Conservation (phyloP, 2,329 filamentous ascomycete species). For the Scolecobasidium constrictum region DNA sequence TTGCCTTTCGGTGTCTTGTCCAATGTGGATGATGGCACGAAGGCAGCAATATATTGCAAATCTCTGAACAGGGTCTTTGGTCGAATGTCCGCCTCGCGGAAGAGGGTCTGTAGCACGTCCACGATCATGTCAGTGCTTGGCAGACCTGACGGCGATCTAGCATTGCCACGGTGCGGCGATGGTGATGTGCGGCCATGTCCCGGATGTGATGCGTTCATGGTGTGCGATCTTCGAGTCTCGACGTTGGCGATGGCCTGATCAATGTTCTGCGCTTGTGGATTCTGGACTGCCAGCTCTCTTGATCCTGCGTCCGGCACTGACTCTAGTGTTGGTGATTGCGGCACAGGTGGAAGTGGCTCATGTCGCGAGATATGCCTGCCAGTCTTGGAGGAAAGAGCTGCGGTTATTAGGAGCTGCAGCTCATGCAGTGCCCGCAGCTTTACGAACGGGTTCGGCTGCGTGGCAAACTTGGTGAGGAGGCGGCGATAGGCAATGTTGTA, state of each 20-base stretch:
- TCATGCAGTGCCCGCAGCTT: slow-evolving; percentile 80
- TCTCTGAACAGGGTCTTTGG: slow-evolving; percentile 38
- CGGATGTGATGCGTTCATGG: slow-evolving; percentile 29
- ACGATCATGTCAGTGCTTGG: slow-evolving; percentile 33
- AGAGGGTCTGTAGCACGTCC: slow-evolving; percentile 31
- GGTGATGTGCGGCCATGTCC: slow-evolving; percentile 26
- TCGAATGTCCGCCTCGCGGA: slow-evolving; percentile 32
- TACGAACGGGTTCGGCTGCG: slow-evolving; percentile 74
- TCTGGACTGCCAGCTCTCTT: slow-evolving; percentile 30
- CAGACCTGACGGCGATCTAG: slow-evolving; percentile 24
- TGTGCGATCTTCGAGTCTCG: slow-evolving; percentile 55
- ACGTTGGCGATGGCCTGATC: slow-evolving; percentile 61
- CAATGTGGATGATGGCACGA: slow-evolving; percentile 45
- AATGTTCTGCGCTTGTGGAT: slow-evolving; percentile 35
- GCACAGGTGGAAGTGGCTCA: slow-evolving; percentile 29
- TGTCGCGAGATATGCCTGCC: slow-evolving; percentile 30
- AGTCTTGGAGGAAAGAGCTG: slow-evolving; percentile 54
- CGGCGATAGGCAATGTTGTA: slow-evolving; percentile 72
- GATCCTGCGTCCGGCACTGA: slow-evolving; percentile 33
- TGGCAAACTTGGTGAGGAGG: slow-evolving; percentile 75
- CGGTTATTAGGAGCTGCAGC: slow-evolving; percentile 69
- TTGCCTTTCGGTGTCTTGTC: slow-evolving; percentile 53
- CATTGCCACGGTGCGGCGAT: slow-evolving; percentile 15
- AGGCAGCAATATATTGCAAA: slow-evolving; percentile 47
- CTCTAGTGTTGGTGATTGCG: slow-evolving; percentile 33